phyloP scores from a whole-genome alignment of 805 yeast species.

The Myxozyma lipomycoides region DNA sequence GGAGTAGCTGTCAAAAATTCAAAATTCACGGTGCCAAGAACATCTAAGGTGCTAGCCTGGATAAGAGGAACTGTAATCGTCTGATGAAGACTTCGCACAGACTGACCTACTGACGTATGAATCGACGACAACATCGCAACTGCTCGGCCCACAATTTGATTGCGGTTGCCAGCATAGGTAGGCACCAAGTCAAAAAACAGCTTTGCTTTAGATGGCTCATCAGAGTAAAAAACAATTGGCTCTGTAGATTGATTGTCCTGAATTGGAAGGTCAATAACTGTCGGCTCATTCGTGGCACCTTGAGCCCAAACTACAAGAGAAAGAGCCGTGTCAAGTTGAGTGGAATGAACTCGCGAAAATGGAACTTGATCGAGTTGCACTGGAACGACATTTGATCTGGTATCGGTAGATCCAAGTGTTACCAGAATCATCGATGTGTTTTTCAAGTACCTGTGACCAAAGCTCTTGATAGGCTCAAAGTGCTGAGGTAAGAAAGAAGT shows the following conservation, averaged over 20 bases:
- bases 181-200: conserved; percentile 85
- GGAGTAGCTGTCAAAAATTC: conserved; percentile 70
- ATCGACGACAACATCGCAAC: conserved; percentile 65
- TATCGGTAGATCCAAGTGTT: conserved; percentile 82
- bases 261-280: conserved; percentile 77
- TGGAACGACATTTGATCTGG: conserved; percentile 55
- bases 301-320: conserved; percentile 60
- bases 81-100: conserved; percentile 63
- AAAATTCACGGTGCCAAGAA: conserved; percentile 72
- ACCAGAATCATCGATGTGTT: conserved; percentile 69
- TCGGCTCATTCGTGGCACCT: conserved; percentile 47
- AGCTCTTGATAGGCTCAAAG: conserved; percentile 63
- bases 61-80: conserved; percentile 70
- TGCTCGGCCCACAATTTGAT: conserved; percentile 71
- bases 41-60: conserved; percentile 64
- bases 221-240: conserved; percentile 67
- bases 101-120: conserved; percentile 62
- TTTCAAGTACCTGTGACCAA: conserved; percentile 75
- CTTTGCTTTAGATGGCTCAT: conserved; percentile 44
- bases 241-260: conserved; percentile 58
- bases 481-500: conserved; percentile 26
- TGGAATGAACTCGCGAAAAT: conserved; percentile 65
- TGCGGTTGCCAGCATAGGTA: conserved; percentile 50
- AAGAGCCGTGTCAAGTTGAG: conserved; percentile 84
- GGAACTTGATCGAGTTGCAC: conserved; percentile 72